Evolutionary conservation across 179 eudicot species (phyloP).

Genomic region (Amaranthus tricolor): DNA sequence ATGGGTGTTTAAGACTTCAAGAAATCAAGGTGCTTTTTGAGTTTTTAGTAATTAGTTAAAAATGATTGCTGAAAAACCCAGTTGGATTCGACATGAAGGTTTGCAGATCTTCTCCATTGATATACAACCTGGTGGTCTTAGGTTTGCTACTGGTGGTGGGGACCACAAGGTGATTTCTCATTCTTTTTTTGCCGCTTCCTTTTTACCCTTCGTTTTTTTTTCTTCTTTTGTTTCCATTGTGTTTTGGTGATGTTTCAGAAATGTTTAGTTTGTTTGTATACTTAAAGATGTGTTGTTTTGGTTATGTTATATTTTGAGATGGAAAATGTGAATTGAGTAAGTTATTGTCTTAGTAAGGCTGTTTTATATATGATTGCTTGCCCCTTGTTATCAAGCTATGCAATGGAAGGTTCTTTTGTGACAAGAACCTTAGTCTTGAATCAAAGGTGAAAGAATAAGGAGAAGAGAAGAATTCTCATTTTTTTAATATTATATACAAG

Average conservation of each 20-base stretch:
- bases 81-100: conserved; percentile 87
- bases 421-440: too few relatives aligned
- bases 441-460: too few relatives aligned
- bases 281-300: not conserved
- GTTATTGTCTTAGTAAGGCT: not conserved
- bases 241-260: not conserved
- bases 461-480: too few relatives aligned
- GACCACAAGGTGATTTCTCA: conserved; percentile 73
- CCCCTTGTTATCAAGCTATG: too few relatives aligned
- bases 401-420: too few relatives aligned
- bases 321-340: not conserved
- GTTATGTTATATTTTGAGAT: conserved; percentile 2
- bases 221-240: not conserved
- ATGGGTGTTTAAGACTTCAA: conserved; percentile 28
- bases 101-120: conserved; percentile 95
- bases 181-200: not conserved
- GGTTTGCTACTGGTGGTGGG: conserved; percentile 99
- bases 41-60: conserved; percentile 12
- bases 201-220: not conserved
- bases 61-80: conserved; percentile 94
- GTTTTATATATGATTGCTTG: too few relatives aligned
- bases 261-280: not conserved
- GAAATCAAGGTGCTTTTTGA: conserved; percentile 6
- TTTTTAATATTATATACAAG: too few relatives aligned
- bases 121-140: conserved; percentile 81